Conservation (phyloP, 1,284 basidiomycete genomes). For the Ceratobasidium sp. region DNA sequence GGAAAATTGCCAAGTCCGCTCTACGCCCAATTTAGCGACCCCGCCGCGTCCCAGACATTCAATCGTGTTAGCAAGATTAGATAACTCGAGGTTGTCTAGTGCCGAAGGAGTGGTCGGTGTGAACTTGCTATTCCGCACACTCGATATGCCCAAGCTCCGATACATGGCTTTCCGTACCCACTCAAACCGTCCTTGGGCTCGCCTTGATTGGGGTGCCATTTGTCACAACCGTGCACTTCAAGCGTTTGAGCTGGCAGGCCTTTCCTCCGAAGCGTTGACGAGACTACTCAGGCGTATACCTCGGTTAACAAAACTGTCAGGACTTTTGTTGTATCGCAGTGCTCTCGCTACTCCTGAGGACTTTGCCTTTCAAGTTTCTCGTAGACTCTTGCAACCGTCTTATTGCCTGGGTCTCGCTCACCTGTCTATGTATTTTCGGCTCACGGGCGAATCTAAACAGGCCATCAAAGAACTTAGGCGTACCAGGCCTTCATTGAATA, state of each 20-base stretch:
- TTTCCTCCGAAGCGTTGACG: neutral
- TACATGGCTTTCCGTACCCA: neutral
- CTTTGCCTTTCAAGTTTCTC: no score
- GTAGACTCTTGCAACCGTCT: no score
- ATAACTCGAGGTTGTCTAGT: neutral
- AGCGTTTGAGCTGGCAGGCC: neutral
- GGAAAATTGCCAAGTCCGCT: neutral
- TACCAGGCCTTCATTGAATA: no score
- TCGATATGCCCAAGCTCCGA: neutral
- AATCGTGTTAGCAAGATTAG: neutral
- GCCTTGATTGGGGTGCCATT: neutral
- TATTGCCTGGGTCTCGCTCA: no score
- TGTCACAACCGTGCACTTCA: neutral
- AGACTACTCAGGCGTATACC: no score
- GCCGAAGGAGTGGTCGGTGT: neutral
- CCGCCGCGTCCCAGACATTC: neutral
- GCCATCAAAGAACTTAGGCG: no score
- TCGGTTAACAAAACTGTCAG: no score
- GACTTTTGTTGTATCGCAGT: no score
- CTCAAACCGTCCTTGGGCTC: neutral
- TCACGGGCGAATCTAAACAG: no score
- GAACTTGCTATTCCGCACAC: neutral
- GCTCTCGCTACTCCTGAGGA: no score
- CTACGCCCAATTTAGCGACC: neutral
- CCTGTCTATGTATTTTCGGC: no score